These are phyloP conservation scores for Insectozyma bohioensis DNA, from an alignment of 1,139 yeast species.

Conservation along the genomic window DNA sequence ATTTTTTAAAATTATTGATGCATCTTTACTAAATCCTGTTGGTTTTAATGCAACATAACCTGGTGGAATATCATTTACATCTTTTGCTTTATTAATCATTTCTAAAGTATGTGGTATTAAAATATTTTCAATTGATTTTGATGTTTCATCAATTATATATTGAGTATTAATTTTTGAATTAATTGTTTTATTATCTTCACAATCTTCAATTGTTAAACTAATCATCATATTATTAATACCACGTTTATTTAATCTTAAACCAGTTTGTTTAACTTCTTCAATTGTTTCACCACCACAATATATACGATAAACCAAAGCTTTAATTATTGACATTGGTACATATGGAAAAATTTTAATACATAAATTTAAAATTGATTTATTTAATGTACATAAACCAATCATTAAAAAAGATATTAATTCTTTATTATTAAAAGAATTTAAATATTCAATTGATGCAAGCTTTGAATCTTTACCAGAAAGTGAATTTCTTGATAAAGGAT, in stretches of 20 bases:
- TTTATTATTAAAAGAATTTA: conserved; percentile 31
- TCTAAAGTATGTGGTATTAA: conserved; percentile 67
- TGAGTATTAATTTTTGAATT: conserved; percentile 59
- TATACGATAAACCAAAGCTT: conserved; percentile 72
- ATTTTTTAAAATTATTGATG: conserved; percentile 70
- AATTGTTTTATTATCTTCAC: conserved; percentile 69
- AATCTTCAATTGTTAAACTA: conserved; percentile 88
- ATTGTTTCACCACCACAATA: conserved; percentile 91
- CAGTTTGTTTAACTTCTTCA: conserved; percentile 68
- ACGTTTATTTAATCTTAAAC: conserved; percentile 60
- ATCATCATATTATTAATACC: conserved; percentile 95
- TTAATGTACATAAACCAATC: conserved; percentile 67
- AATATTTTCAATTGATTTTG: conserved; percentile 64
- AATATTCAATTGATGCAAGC: conserved; percentile 23
- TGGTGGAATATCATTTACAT: conserved; percentile 67
- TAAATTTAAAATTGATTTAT: conserved; percentile 57
- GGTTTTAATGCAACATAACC: conserved; percentile 92
- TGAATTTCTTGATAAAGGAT: neutral
- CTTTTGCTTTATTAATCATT: conserved; percentile 42
- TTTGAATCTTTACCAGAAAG: conserved; percentile 1
- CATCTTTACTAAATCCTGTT: conserved; percentile 79
- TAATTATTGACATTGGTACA: conserved; percentile 70
- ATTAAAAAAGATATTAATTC: conserved; percentile 62
- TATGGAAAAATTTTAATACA: conserved; percentile 72
- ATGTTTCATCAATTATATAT: conserved; percentile 64